Conservation (phyloP, 2,329 filamentous ascomycete species). For the Hypoxylon sp. region DNA sequence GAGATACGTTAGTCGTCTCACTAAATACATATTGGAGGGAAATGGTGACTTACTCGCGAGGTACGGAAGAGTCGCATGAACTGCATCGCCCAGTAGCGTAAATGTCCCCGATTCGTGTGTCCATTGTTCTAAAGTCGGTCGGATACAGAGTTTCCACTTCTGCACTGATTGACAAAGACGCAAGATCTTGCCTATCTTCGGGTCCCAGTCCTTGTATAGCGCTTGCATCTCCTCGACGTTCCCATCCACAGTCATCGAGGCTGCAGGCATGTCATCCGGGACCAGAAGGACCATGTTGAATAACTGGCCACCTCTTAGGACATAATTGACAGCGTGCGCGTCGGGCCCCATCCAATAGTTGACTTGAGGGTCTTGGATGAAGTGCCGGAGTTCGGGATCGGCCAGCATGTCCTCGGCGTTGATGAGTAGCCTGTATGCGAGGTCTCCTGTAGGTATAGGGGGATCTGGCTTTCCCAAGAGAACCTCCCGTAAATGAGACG, state of each 20-base stretch:
- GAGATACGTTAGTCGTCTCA: background rate
- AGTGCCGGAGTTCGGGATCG: constrained; percentile 54
- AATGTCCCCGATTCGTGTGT: constrained; percentile 63
- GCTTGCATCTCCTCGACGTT: constrained; percentile 51
- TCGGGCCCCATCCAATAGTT: constrained; percentile 62
- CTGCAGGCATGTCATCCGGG: constrained; percentile 57
- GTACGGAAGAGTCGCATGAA: constrained; percentile 71
- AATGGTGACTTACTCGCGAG: constrained; percentile 52
- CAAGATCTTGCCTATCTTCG: constrained; percentile 62
- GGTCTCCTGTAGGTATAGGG: constrained; percentile 57
- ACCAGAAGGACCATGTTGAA: constrained; percentile 61
- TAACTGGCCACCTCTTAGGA: constrained; percentile 55
- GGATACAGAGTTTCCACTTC: constrained; percentile 55
- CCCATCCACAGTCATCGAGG: constrained; percentile 48
- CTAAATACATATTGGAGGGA: background rate
- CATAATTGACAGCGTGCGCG: constrained; percentile 61
- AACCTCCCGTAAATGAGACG: constrained; percentile 53
- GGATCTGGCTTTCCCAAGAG: constrained; percentile 55
- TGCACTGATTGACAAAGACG: constrained; percentile 63
- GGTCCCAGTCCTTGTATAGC: constrained; percentile 65
- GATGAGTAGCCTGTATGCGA: constrained; percentile 58
- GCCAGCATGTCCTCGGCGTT: constrained; percentile 54
- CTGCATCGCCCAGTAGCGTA: constrained; percentile 68
- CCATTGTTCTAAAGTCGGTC: constrained; percentile 56
- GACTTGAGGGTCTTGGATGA: constrained; percentile 57